Conservation (phyloP, 176 grass and related monocot genomes). For the Olyra latifolia region DNA sequence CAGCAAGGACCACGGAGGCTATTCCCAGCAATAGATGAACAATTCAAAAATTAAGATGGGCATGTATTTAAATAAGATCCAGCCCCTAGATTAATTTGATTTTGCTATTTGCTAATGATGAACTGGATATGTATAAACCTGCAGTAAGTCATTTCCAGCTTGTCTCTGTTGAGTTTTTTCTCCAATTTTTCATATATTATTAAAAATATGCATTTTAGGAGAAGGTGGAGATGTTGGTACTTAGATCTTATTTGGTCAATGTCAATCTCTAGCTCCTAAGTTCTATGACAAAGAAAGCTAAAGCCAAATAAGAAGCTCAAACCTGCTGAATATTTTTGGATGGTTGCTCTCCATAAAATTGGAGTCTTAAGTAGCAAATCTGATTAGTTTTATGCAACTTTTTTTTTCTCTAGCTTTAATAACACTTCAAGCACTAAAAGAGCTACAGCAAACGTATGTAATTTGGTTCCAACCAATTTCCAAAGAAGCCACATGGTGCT, state of each 20-base stretch:
- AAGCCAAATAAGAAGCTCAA: background rate
- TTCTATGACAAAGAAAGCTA: background rate
- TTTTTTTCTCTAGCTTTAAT: background rate
- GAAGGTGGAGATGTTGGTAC: background rate
- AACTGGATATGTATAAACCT: too few species aligned
- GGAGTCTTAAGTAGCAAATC: background rate
- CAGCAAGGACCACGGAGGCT: too few species aligned
- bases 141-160: conserved; percentile 52
- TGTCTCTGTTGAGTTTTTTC: background rate
- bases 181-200: background rate
- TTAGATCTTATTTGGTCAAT: background rate
- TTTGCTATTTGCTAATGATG: too few species aligned
- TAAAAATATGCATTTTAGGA: background rate
- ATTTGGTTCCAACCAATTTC: background rate
- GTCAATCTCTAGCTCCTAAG: background rate
- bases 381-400: background rate
- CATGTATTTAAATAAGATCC: too few species aligned
- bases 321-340: conserved; percentile 1
- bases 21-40: too few species aligned
- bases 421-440: background rate
- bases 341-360: background rate
- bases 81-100: too few species aligned
- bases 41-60: too few species aligned
- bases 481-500: background rate
- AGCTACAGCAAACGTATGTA: background rate